A percentile compares a stretch with the other conserved stretches of the same genome.
Evolutionary conservation across 1,139 yeast genomes (phyloP).

Genomic region (Suhomyces coccinellae): DNA sequence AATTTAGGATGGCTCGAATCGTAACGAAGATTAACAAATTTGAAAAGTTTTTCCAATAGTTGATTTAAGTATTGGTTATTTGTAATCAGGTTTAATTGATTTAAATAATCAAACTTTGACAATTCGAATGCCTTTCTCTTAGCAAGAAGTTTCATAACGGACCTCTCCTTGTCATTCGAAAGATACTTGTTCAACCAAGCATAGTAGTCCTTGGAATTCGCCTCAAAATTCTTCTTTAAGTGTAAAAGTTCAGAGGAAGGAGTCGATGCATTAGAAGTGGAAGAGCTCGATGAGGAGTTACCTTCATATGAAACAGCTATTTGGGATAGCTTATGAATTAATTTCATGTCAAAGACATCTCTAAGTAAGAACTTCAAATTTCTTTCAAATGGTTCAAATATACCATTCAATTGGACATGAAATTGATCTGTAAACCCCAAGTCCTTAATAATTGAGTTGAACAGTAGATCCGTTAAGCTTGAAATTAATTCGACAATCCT

Average conservation of each 20-base stretch:
- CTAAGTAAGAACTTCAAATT: constrained; percentile 32
- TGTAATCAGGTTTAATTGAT: constrained; percentile 58
- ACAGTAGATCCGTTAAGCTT: constrained; percentile 22
- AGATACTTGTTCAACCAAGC: constrained; percentile 71
- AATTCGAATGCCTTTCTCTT: constrained; percentile 66
- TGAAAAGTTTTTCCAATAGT: constrained; percentile 41
- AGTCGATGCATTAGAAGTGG: constrained; percentile 3
- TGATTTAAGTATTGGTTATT: constrained; percentile 50
- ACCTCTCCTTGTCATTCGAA: constrained; percentile 62
- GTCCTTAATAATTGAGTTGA: constrained; percentile 14
- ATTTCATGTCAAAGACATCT: constrained; percentile 34
- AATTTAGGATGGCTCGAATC: constrained; percentile 17
- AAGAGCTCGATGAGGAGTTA: constrained; percentile 1
- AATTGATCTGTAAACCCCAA: constrained; percentile 17
- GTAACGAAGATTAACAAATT: constrained; percentile 30
- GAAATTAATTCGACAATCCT: constrained; percentile 28
- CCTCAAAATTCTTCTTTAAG: constrained; percentile 61
- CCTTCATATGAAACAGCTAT: constrained; percentile 5
- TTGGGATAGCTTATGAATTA: constrained; percentile 27
- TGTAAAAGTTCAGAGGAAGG: constrained; percentile 14
- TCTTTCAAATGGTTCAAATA: constrained; percentile 38
- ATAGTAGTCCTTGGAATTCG: constrained; percentile 71
- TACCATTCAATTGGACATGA: constrained; percentile 13
- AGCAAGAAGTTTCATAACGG: constrained; percentile 59
- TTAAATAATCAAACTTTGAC: constrained; percentile 70